Base-by-base conservation (phyloP, 495 filamentous ascomycete genomes). In the Aspergillus incahuasiensis region DNA sequence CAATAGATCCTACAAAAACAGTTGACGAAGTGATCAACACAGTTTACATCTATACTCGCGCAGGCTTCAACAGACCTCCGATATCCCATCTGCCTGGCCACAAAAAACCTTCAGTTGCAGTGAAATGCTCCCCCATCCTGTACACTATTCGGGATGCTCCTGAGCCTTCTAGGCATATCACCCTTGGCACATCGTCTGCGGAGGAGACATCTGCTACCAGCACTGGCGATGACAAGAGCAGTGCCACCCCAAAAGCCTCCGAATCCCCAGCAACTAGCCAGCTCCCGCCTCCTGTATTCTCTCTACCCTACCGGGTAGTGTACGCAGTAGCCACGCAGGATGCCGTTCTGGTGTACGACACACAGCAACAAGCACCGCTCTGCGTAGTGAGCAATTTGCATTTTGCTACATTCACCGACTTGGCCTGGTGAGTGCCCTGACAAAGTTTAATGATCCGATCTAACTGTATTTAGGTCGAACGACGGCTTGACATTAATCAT, bases 271-370 rank as follows among this genome's bases (percentile, higher is more conserved):
- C 32, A 2, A 2, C 32, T 15, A 12, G 12, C 13, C 32, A 35
- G 32, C 32, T 80, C 45, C 80, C 86, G 7, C 79, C 81, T 25
- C 77, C 89, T 0, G 86, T 86, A 0, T 97, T 99, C 68, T 78
- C 84, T 1, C 74, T 97, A 35, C 89, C 91, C 1, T 97, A 99
- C 67, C 88, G 95, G 13, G 88, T 97, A 68, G 84, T 97, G 0
- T 99, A 97, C 74, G 94, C 92, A 6, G 94, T 99, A 43, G 95
- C 94, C 15, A 99, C 95, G 0, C 91, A 97, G 66, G 95, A 99
- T 68, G 88, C 95, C 0, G 86, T 99, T n/a, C 72, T 96, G 34
- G 79, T 99, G 25, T 97, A 97, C 69, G 95, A 99, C 67, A 99
- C 95, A 0, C 95, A 99, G 63, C 95, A 99, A 62, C 84, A 90